These are phyloP conservation scores for Yamadazyma spencermartinsiae DNA, from an alignment of 1,139 yeast genomes.

Conservation along the genomic window DNA sequence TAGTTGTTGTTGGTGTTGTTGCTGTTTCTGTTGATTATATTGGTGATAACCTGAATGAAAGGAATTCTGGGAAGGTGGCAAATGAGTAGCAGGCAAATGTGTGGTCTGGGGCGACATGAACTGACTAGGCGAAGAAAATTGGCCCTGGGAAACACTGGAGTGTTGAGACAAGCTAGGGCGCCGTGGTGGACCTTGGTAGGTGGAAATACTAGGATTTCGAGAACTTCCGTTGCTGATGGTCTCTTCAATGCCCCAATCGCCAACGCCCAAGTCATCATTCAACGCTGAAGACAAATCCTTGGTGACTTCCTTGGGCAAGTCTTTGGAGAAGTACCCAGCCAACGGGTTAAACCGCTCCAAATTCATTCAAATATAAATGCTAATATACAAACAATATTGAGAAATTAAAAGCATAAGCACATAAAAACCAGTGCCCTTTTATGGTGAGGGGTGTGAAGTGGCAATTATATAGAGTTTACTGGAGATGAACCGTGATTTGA, in stretches of 20 bases:
- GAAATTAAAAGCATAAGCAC: background rate
- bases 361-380: too few species aligned
- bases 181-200: constrained; percentile 4
- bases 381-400: too few species aligned
- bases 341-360: constrained; percentile 34
- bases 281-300: background rate
- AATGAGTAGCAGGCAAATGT: constrained; percentile 3
- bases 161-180: constrained; percentile 1
- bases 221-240: constrained; percentile 10
- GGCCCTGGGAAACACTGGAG: constrained; percentile 1
- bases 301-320: constrained; percentile 1
- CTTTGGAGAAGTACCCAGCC: constrained; percentile 14
- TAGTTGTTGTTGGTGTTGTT: constrained; percentile 7
- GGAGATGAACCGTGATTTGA: too few species aligned
- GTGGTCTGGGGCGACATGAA: constrained; percentile 2
- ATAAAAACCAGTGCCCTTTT: too few species aligned
- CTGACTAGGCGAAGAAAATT: constrained; percentile 7
- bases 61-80: background rate
- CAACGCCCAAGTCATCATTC: background rate
- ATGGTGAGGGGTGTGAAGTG: too few species aligned
- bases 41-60: background rate
- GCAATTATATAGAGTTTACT: too few species aligned
- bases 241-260: constrained; percentile 42
- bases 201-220: constrained; percentile 7
- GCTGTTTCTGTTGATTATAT: background rate